Percentiles rank a stretch among this genome's conserved stretches.
Evolutionary conservation across 2,329 filamentous ascomycete genomes (phyloP).

Genomic region (Pseudogymnoascus destructans): DNA sequence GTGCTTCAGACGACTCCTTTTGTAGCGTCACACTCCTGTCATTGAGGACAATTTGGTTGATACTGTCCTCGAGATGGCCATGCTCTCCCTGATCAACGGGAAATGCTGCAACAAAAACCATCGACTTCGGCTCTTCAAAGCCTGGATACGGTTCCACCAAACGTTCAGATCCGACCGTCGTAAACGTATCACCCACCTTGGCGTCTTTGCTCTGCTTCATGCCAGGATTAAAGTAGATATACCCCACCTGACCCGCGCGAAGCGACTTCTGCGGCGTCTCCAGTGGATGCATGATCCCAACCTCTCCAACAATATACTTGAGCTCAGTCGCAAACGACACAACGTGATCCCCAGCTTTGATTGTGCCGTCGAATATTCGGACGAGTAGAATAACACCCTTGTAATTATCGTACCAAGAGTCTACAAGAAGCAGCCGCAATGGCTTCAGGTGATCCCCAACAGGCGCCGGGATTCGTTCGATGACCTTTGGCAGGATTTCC

Average conservation of each 20-base stretch:
- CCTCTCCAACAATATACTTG: slow-evolving; percentile 88
- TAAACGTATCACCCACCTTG: slow-evolving; percentile 92
- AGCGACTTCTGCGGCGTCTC: slow-evolving; percentile 69
- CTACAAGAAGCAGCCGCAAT: slow-evolving; percentile 74
- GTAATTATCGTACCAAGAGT: slow-evolving; percentile 97
- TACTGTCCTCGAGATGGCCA: slow-evolving; percentile 78
- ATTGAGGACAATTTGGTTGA: slow-evolving; percentile 85
- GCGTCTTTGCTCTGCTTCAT: slow-evolving; percentile 97
- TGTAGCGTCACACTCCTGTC: slow-evolving; percentile 88
- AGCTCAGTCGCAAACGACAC: slow-evolving; percentile 76
- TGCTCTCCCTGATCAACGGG: slow-evolving; percentile 86
- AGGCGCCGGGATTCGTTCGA: slow-evolving; percentile 73
- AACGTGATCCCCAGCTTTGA: slow-evolving; percentile 74
- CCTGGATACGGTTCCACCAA: slow-evolving; percentile 71
- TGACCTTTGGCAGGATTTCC: slow-evolving; percentile 68
- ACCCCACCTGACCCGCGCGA: slow-evolving; percentile 87
- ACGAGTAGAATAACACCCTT: slow-evolving; percentile 87
- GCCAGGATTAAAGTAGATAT: slow-evolving; percentile 92
- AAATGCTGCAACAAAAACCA: slow-evolving; percentile 97
- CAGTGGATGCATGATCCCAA: slow-evolving; percentile 89
- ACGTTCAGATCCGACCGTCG: slow-evolving; percentile 63
- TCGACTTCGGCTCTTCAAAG: slow-evolving; percentile 94
- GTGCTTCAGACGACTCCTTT: slow-evolving; percentile 86
- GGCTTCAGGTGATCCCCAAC: slow-evolving; percentile 59
- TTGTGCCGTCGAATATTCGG: slow-evolving; percentile 74